Evolutionary conservation across 2,329 filamentous ascomycete genomes (phyloP), one percentile per base, ranked within the genome.

Genomic region (Fusarium pseudograminearum): DNA sequence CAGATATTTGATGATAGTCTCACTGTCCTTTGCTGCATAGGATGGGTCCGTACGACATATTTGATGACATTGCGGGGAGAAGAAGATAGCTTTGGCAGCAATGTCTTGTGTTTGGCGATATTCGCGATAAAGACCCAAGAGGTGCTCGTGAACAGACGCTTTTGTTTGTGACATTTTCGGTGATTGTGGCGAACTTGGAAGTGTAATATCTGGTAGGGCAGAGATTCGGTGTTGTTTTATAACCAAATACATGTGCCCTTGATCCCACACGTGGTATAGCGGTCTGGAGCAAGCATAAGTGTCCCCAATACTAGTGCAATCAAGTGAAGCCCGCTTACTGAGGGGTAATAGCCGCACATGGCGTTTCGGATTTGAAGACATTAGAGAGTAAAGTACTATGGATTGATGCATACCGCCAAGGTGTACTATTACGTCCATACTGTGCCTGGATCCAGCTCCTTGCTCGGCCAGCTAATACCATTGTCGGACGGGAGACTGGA

Each of bases 11-110:
- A 64, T 22, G 5, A 64, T 64, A 0, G 31, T 45, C 3, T 40
- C 61, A 2, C 61, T 3, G 12, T 50, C 15, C 24, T 40, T 31
- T 2, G 61, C 61, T 0, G 61, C 59, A 9, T 64, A 64, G 7
- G 8, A 18, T 48, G 61, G 44, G 10, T 64, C 33, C 15, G 61
- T 57, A 11, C 42, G 61, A n/a, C 61, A 64, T 15, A 64, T 57
- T 7, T 64, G 61, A 10, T 34, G 59, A 2, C 61, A 64, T 14
- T 64, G 7, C 0, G 42, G n/a, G 0, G 59, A 57, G 16, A 64
- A 64, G 24, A 64, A 64, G 7, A 20, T 1, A 7, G 50, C 22
- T 7, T 64, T 64, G 14, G 12, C 24, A 3, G 46, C n/a, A 1
- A 64, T 64, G 6, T 34, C 20, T 6, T 48, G 38, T 33, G 61